Base-by-base conservation (phyloP, 495 filamentous ascomycete species). In the Clavariopsis aquatica region DNA sequence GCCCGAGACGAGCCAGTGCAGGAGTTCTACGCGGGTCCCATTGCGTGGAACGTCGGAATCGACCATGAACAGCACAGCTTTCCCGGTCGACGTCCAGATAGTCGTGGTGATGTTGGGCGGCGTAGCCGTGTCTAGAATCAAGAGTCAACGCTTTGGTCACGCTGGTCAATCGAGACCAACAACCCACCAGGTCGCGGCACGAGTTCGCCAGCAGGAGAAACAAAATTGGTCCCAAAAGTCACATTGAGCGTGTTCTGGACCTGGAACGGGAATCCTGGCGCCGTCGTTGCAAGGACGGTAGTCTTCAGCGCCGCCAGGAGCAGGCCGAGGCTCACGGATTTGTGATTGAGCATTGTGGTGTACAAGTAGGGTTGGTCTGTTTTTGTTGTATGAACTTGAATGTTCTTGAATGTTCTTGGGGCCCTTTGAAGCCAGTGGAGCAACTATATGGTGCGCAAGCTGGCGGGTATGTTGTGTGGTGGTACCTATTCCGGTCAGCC, bases 1-100 rank as follows among this genome's bases (percentile, higher is more conserved):
- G 45, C 72, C 52, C 2, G 73, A 52, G n/a, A 75, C 75, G 43
- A 77, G 75, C 78, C 78, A 80, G 62, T 79, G 78, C 0, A 79
- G 62, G 8, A 78, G 65, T 0, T 75, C 62, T 2, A 72, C 74
- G 3, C 54, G 52, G 5, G 59, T 75, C 4, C 59, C 65, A 17
- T 70, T 67, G 20, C 54, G 58, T 3, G 74, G 52, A 5, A 74
- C 78, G 61, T 80, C 77, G 1, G 69, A 69, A 62, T 79, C 78
- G 23, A 80, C 66, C 56, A 77, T 69, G 28, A 80, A 38, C 10
- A 78, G 22, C 3, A 77, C 52, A 45, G 49, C 60, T 10, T 36
- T 45, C n/a, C 60, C 60, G 2, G 26, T 29, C 6, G 60, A 47
- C 12, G 49, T 59, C 27, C 31, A 64, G 1, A 52, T 22, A 0